Base-by-base conservation (phyloP, 2,329 filamentous ascomycete species). In the Hirsutella minnesotensis region DNA sequence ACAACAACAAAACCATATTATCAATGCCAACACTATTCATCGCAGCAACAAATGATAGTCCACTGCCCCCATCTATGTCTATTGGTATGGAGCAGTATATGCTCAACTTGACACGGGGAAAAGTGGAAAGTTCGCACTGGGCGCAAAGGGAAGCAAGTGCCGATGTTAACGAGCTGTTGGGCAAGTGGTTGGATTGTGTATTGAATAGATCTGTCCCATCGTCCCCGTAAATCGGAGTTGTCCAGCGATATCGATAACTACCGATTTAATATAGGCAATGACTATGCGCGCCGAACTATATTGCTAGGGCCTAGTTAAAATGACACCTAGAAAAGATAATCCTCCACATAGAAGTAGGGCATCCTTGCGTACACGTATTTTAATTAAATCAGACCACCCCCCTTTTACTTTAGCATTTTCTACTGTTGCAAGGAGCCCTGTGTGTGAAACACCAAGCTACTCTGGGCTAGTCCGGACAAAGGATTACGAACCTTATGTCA, bases 81-180 rank as follows among this genome's bases (percentile, higher is more conserved):
- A 64, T 62, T 20, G 75, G 75, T 0, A 95, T 95, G 86, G 79
- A 79, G 18, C 67, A 70, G 49, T 65, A 68, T 47, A 78, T 90
- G 46, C 73, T 75, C 2, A 71, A 77, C 38, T 61, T 94, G 54
- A 83, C 76, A 7, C 69, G 72, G 47, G 71, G 65, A 9, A 76
- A 84, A 57, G 80, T 95, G 8, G 43, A 80, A 30, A 72, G 82
- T 0, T 68, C 72, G 18, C 92, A 96, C 63, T 96, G 90, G 90
- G 85, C 82, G 38, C 64, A 94, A 57, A 81, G 77, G 68, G 77
- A 95, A 67, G 76, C 75, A 49, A 72, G 82, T 0, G 74, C 70
- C 19, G 76, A 82, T 52, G 76, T 86, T 3, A 95, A 95, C 60
- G 60, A 57, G 40, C 66, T 79, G 46, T 69, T 95, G 51, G 69